Base-by-base conservation (phyloP, 139 green algal genomes). In the Chlamydomonas applanata region DNA sequence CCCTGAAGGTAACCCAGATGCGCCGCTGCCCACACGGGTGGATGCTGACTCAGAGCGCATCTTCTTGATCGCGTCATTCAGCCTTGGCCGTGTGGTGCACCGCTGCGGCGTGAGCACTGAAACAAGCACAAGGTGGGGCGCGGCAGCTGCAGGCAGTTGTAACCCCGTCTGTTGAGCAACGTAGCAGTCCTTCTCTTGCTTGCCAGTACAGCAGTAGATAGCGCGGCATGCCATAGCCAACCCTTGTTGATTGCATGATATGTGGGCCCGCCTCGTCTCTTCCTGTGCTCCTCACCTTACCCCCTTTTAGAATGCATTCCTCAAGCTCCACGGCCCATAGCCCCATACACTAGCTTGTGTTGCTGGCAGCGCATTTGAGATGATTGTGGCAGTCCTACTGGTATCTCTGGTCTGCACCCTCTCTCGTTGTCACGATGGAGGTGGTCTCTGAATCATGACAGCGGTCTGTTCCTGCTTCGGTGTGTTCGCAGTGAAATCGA, bases 61-160 rank as follows among this genome's bases (percentile, higher is more conserved):
- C 62, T 86, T 83, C 66, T 44, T 89, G 27, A 80, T 74, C 20
- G 79, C 76, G n/a, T 79, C 61, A 0, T 87, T 89, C 76, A 82
- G 73, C 53, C 69, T 86, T 35, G 85, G 75, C 19, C 72, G 85
- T 29, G 71, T 88, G 49, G 11, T 87, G 73, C 83, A 88, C 57
- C 63, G 65, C n/a, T 36, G 59, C 61, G 19, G 17, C 20, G 44
- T 73, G 60, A 25, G 64, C 20, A 22, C 22, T 7, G 11, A 36
- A 14, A n/a, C 25, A 0, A 65, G 25, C 27, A 57, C 57, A 16
- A 52, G 32, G 4, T 60, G 2, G 17, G 71, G n/a, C 13, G 22
- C 25, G 52, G 32, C 44, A 11, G 49, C 45, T n/a, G n/a, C n/a
- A n/a, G n/a, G 62, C 46, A 74, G 54, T 34, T 34, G 32, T 64